A percentile compares a stretch with the other conserved stretches of the same genome.
Evolutionary conservation across 208 protist species (phyloP).

Genomic region (Leptomonas pyrrhocoris): DNA sequence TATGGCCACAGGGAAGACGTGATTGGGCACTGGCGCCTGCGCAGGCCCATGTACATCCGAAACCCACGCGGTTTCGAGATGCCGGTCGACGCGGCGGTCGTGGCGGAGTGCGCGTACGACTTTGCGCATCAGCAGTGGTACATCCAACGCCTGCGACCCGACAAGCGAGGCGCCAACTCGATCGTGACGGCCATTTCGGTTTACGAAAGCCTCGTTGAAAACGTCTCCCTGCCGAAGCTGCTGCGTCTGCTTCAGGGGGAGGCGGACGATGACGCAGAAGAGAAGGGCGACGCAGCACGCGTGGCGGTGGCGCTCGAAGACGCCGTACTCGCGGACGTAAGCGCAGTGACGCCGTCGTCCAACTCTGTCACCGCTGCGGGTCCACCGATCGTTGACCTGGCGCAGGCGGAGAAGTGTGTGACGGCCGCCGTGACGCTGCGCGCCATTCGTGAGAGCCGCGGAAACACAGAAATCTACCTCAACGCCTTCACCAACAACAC

Average conservation of each 20-base stretch:
- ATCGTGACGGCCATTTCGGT: slow-evolving; percentile 85
- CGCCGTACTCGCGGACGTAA: slow-evolving; percentile 1
- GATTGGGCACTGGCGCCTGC: no score
- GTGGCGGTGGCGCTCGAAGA: slow-evolving; percentile 14
- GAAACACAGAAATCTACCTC: slow-evolving; percentile 42
- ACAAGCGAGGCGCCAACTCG: slow-evolving; percentile 78
- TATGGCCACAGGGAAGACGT: slow-evolving; percentile 65
- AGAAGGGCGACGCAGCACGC: background rate
- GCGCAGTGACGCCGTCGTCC: background rate
- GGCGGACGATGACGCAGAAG: background rate
- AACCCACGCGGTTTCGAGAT: slow-evolving; percentile 59
- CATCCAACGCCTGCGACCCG: slow-evolving; percentile 67
- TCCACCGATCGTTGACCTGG: slow-evolving; percentile 1
- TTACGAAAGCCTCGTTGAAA: slow-evolving; percentile 74
- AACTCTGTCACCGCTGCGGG: background rate
- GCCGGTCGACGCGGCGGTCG: slow-evolving; percentile 32
- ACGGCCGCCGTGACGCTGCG: slow-evolving; percentile 49
- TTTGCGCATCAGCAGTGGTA: slow-evolving; percentile 37
- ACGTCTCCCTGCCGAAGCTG: slow-evolving; percentile 51
- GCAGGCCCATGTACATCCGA: slow-evolving; percentile 54
- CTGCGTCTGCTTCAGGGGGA: slow-evolving; percentile 31
- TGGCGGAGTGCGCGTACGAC: slow-evolving; percentile 76
- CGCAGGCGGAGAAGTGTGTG: slow-evolving; percentile 21
- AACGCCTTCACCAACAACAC: slow-evolving; percentile 54
- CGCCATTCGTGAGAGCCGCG: no score